Conservation (phyloP, 2,329 filamentous ascomycete species). For the Stemphylium lycopersici region DNA sequence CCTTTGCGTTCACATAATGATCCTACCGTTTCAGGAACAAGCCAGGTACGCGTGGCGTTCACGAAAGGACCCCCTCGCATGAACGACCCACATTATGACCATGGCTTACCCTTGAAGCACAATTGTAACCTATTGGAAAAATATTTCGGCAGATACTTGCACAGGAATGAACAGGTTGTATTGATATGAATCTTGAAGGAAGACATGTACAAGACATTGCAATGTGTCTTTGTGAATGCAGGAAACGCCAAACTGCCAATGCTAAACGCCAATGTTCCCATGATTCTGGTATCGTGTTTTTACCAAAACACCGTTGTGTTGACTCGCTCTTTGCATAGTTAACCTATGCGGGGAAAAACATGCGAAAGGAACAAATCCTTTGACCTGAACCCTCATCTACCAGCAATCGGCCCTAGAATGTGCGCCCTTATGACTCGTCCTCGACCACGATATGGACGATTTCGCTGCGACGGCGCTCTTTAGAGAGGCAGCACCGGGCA, state of each 20-base stretch:
- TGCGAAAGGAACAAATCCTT: neutral
- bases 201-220: neutral
- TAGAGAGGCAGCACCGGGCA: conserved; percentile 28
- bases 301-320: conserved; percentile 6
- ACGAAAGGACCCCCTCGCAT: conserved; percentile 5
- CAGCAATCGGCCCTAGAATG: neutral
- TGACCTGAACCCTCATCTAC: neutral
- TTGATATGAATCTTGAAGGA: conserved; percentile 4
- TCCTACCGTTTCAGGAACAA: conserved; percentile 6
- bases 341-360: conserved; percentile 1
- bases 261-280: neutral
- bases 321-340: neutral
- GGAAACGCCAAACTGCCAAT: conserved; percentile 2
- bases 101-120: neutral
- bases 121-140: neutral
- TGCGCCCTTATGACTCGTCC: conserved; percentile 12
- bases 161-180: neutral
- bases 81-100: conserved; percentile 10
- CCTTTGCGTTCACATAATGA: neutral
- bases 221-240: neutral
- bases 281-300: conserved; percentile 5
- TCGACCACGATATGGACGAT: conserved; percentile 37
- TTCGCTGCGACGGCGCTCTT: conserved; percentile 21
- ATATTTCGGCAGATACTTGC: neutral
- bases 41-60: neutral